A percentile compares a stretch with the other conserved stretches of the same genome.
These are phyloP conservation scores for Taphrina deformans DNA, from an alignment of 1,139 yeast species.

Conservation along the genomic window DNA sequence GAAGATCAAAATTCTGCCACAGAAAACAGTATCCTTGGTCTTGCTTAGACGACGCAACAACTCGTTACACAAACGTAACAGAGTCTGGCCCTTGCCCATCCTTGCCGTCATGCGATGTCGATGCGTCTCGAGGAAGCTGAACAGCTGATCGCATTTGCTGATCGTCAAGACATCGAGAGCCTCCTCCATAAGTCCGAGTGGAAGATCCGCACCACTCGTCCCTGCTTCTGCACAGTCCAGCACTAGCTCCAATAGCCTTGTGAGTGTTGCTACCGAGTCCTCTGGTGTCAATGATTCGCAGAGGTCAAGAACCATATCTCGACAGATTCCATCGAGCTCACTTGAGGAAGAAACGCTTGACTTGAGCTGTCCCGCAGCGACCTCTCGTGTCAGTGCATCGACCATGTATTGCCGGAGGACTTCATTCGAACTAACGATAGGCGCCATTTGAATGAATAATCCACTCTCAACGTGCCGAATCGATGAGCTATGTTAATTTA, in stretches of 20 bases:
- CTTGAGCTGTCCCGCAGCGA: background rate
- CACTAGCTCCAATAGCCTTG: background rate
- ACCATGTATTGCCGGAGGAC: background rate
- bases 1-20: slow-evolving; percentile 47
- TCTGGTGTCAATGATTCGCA: background rate
- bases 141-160: slow-evolving; percentile 46
- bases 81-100: slow-evolving; percentile 47
- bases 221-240: slow-evolving; percentile 21
- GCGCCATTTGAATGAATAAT: too few species aligned
- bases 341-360: background rate
- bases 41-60: slow-evolving; percentile 47
- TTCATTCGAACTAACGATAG: background rate
- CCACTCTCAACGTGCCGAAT: too few species aligned
- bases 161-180: slow-evolving; percentile 46
- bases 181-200: slow-evolving; percentile 44
- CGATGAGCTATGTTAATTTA: too few species aligned
- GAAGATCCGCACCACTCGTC: slow-evolving; percentile 37
- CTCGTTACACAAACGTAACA: slow-evolving; percentile 48
- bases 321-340: background rate
- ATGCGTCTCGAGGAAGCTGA: slow-evolving; percentile 46
- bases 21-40: slow-evolving; percentile 46
- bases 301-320: background rate
- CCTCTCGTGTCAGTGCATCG: background rate
- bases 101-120: slow-evolving; percentile 42
- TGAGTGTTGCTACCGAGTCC: background rate